Base-by-base conservation (phyloP, 2,329 filamentous ascomycete species). In the Aureobasidium sp. region DNA sequence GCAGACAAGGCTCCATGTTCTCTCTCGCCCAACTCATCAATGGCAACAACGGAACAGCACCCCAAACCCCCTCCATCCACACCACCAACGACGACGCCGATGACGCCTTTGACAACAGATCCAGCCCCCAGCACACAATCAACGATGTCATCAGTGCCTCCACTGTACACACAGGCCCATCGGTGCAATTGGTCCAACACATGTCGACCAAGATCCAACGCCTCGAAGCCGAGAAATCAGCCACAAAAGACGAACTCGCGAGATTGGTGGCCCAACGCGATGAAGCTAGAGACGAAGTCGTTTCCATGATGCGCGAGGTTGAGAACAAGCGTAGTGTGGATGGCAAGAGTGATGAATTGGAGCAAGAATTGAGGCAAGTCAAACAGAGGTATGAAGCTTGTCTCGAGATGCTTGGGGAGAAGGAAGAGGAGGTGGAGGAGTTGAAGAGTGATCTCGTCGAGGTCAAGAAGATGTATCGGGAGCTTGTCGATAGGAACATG, bases 391-490 rank as follows among this genome's bases (percentile, higher is more conserved):
- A 97, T 71, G 86, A 95, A 71, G 94, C 91, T 15, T 95, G 90
- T 62, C 78, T 99, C 57, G 92, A 97, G 76, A 87, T 97, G 84
- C 76, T 99, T 60, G 94, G 94, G 1, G 94, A 99, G 81, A 96
- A 96, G 82, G 96, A 90, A 73, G 94, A 99, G 78, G 78, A 88
- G 69, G 92, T 96, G 2, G 91, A 96, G 70, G 94, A 99, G 78
- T 77, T 99, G 66, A 85, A 81, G 73, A 87, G 88, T 13, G 94
- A 97, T 78, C 88, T 99, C 57, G 80, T 85, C 65, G 94, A 99
- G 78, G 81, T 99, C 72, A 99, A 99, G 79, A 87, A 86, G 69
- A 96, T 99, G 81, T 97, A 97, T 77, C 84, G 90, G 65, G 93
- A 97, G 71, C 75, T 99, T 72, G 88, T 95, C 51, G 89, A 95